These are phyloP conservation scores for Cucurbita maxima DNA, from an alignment of 306 rosid genomes.

Conservation along the genomic window DNA sequence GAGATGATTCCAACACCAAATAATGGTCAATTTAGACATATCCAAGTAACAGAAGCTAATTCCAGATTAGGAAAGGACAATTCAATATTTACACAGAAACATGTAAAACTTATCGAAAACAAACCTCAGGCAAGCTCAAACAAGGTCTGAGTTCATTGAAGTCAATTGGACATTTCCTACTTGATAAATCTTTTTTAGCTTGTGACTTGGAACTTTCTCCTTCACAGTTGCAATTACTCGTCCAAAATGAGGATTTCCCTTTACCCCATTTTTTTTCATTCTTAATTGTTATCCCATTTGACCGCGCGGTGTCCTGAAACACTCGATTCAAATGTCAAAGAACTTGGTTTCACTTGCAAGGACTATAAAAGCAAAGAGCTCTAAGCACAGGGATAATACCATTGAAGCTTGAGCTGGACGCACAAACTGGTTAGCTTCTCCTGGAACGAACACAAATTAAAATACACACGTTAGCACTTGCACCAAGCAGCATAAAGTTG, in stretches of 20 bases:
- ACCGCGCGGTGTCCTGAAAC: slow-evolving; percentile 50
- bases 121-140: slow-evolving; percentile 56
- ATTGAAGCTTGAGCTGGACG: slow-evolving; percentile 26
- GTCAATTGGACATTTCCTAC: slow-evolving; percentile 18
- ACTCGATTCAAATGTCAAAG: slow-evolving; percentile 11
- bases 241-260: slow-evolving; percentile 32
- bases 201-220: slow-evolving; percentile 20
- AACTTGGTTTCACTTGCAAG: not conserved
- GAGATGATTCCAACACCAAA: not conserved
- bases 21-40: not conserved
- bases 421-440: slow-evolving; percentile 33
- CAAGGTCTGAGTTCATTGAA: slow-evolving; percentile 52
- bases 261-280: slow-evolving; percentile 78
- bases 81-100: not conserved
- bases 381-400: slow-evolving; percentile 22
- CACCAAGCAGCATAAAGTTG: not conserved
- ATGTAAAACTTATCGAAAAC: slow-evolving; percentile 4
- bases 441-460: slow-evolving; percentile 20
- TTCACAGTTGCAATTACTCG: slow-evolving; percentile 16
- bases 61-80: not conserved
- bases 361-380: not conserved
- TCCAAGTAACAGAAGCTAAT: not conserved
- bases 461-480: not conserved
- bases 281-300: slow-evolving; percentile 80
- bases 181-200: slow-evolving; percentile 20